Base-by-base conservation (phyloP, 257 asterid genomes). In the Asclepias syriaca region DNA sequence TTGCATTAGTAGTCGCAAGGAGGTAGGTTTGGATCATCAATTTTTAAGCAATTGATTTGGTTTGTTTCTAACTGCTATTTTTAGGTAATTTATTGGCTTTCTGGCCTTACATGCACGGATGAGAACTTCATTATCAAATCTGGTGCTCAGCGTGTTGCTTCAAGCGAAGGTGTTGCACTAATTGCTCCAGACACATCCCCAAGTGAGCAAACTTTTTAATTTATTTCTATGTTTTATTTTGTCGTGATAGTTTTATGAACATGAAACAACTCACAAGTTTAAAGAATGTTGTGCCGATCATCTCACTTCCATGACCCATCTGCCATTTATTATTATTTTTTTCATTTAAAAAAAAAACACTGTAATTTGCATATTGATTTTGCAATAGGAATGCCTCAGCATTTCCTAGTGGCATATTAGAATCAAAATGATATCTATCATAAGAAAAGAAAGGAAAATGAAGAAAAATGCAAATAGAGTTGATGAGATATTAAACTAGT, bases 141-240 rank as follows among this genome's bases (percentile, higher is more conserved):
- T 46, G 99, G 99, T 71, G 99, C 98, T 56, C 99, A 95, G 81
- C 97, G 99, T 69, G 89, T 72, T 73, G 99, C 98, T 77, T 87
- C 98, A 4, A 78, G 75, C 69, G 94, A 87, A 86, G 92, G 95
- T 27, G 79, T 95, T 67, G 98, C 87, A 2, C 74, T 95, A 70
- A 83, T 95, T 72, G 91, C 75, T 37, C 86, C 93, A 4, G 98
- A 95, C 80, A 92, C 97, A 81, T 95, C 98, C 75, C 99, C 99
- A 54, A 89, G 99, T 94, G 72, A 83, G 95, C 75, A 46, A 21
- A 21, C 73, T 65, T 61, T 37, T 13, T 40, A 39, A 48, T 22
- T 39, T 39, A 46, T 27, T 21, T 60, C 21, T n/a, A 8, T 61
- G 46, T 24, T 51, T 48, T 45, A 40, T 48, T 39, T 68, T 22